Conservation (phyloP, 164 flowering plant species). For the Chimonanthus salicifolius region DNA sequence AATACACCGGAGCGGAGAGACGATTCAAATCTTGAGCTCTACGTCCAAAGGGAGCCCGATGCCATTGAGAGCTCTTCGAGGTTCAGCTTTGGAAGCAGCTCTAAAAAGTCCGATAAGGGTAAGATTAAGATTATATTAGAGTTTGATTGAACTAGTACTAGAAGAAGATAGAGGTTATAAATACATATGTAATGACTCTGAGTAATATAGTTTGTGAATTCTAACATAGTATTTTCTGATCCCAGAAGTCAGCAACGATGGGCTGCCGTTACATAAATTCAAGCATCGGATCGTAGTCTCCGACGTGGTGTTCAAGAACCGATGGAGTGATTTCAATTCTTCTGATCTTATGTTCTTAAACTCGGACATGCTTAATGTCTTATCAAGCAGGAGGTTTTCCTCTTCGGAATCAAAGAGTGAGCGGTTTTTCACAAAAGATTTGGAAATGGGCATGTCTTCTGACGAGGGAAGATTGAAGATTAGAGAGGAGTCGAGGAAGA, state of each 20-base stretch:
- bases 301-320: constrained; percentile 50
- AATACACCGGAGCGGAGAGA: constrained; percentile 31
- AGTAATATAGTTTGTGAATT: too few species aligned
- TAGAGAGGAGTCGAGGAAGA: constrained; percentile 39
- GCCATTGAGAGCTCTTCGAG: constrained; percentile 22
- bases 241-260: constrained; percentile 16
- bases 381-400: constrained; percentile 26
- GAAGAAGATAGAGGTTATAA: too few species aligned
- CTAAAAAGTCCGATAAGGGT: neutral
- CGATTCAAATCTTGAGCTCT: constrained; percentile 35
- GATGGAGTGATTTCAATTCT: constrained; percentile 80
- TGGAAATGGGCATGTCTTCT: neutral
- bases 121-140: neutral
- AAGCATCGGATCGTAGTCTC: constrained; percentile 64
- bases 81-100: constrained; percentile 14
- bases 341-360: constrained; percentile 66
- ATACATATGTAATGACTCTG: too few species aligned
- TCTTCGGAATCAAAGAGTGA: too few species aligned
- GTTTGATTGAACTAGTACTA: too few species aligned
- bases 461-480: constrained; percentile 14
- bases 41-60: constrained; percentile 27
- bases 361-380: constrained; percentile 48
- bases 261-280: constrained; percentile 34
- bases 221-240: neutral
- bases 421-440: too few species aligned